These are phyloP conservation scores for Ustilago lituana DNA, from an alignment of 1,284 basidiomycete species.

Conservation along the genomic window DNA sequence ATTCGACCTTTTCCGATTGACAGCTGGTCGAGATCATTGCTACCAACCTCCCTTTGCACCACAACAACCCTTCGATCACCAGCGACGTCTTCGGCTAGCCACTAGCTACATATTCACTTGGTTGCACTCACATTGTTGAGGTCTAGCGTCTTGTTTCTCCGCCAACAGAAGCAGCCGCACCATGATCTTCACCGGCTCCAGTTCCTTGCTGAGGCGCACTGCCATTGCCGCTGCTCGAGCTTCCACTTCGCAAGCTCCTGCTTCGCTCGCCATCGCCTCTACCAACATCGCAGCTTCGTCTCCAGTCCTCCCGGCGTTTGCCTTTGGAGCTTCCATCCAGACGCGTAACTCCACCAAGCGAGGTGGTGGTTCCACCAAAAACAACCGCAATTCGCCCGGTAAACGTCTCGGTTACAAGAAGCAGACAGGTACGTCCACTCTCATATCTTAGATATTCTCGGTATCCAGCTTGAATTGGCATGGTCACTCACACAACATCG, in stretches of 20 bases:
- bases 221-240: constrained; percentile 19
- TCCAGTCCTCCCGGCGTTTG: constrained; percentile 48
- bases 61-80: no score
- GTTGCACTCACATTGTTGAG: neutral
- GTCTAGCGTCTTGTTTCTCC: no score
- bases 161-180: no score
- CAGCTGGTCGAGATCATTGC: neutral
- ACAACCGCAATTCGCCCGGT: constrained; percentile 66
- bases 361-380: constrained; percentile 66
- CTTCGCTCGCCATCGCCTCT: constrained; percentile 54
- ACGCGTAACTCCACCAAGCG: constrained; percentile 67
- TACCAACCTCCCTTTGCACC: no score
- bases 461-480: no score
- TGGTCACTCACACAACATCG: no score
- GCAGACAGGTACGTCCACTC: constrained; percentile 41
- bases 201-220: constrained; percentile 35
- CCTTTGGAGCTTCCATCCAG: constrained; percentile 62
- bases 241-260: constrained; percentile 24
- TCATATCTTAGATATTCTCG: neutral
- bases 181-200: constrained; percentile 26
- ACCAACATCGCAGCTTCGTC: constrained; percentile 21
- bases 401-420: constrained; percentile 65
- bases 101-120: no score
- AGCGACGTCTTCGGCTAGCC: no score
- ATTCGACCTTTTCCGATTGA: neutral